Conservation (phyloP, 164 flowering plant genomes). For the Cinnamomum micranthum region DNA sequence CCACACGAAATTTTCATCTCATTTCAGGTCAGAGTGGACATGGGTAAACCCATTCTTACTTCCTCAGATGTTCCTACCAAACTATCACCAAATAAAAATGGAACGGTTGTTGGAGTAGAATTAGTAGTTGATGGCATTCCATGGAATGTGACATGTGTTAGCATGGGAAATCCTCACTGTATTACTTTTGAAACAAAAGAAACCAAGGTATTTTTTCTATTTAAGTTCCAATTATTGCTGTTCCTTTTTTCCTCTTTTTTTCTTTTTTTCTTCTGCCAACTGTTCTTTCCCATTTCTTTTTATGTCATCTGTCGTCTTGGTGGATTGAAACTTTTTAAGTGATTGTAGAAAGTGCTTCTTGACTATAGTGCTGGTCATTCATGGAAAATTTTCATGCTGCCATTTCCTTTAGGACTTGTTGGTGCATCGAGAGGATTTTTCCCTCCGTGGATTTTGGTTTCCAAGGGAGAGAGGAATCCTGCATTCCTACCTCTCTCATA, state of each 20-base stretch:
- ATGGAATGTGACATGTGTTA: conserved; percentile 96
- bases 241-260: background rate
- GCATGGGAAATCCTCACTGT: conserved; percentile 99
- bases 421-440: too few relatives aligned
- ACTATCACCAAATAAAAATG: conserved; percentile 51
- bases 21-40: conserved; percentile 86
- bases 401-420: too few relatives aligned
- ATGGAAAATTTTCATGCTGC: too few relatives aligned
- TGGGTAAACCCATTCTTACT: conserved; percentile 87
- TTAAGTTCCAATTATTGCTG: background rate
- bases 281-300: too few relatives aligned
- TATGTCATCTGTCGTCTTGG: too few relatives aligned
- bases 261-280: too few relatives aligned
- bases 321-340: too few relatives aligned
- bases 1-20: background rate
- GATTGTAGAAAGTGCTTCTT: too few relatives aligned
- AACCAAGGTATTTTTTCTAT: conserved; percentile 42
- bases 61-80: conserved; percentile 78
- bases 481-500: too few relatives aligned
- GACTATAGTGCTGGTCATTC: too few relatives aligned
- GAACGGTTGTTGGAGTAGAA: conserved; percentile 59
- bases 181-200: conserved; percentile 63
- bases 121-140: conserved; percentile 60
- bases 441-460: too few relatives aligned
- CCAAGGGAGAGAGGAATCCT: too few relatives aligned